Base-by-base conservation (phyloP, 768 basidiomycete species). In the Tylopilus vinaceipallidus region DNA sequence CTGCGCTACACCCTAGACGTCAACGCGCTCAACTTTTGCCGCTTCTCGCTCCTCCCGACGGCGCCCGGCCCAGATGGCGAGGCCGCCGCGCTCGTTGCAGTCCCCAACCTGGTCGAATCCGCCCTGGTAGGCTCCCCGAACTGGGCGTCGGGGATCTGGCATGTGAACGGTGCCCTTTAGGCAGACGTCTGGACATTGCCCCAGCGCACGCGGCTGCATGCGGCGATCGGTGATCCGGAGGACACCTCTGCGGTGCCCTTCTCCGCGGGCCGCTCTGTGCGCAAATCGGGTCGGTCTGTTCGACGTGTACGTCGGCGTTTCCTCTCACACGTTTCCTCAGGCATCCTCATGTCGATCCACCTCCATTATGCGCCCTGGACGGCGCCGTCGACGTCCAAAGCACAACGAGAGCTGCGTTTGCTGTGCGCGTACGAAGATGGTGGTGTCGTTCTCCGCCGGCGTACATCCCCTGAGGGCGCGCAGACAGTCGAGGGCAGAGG, bases 21-120 rank as follows among this genome's bases (percentile, higher is more conserved):
- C 51, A 99, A 99, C 63, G 85, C 95, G 2, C 75, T 98, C 47
- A 97, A 95, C 62, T 98, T 88, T 65, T 98, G 95, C 68, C 82
- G 87, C 2, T 94, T 97, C 68, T 87, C 90, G 7, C 72, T 98
- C 3, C 63, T 88, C 32, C 66, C 60, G 27, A 55, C 54, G 26
- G 54, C 54, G 16, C 33, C 42, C 43, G 39, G 50, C 49, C 8
- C 51, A 49, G 34, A 41, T 1, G 56, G 52, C 59, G 58, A 49
- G 14, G 47, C 14, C 20, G 39, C 50, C 14, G 84, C 81, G 1
- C 69, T 93, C 38, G 64, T 98, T 23, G 91, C 91, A 0, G 71
- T 97, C 13, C 94, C 94, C 0, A 95, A 94, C 60, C 74, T 98
- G 20, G 77, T 93, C 9, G 92, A 98, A 60, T 95, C 95, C 6